These are phyloP conservation scores for Schizosaccharomyces cryophilus DNA, from an alignment of 805 yeast species.

Conservation along the genomic window DNA sequence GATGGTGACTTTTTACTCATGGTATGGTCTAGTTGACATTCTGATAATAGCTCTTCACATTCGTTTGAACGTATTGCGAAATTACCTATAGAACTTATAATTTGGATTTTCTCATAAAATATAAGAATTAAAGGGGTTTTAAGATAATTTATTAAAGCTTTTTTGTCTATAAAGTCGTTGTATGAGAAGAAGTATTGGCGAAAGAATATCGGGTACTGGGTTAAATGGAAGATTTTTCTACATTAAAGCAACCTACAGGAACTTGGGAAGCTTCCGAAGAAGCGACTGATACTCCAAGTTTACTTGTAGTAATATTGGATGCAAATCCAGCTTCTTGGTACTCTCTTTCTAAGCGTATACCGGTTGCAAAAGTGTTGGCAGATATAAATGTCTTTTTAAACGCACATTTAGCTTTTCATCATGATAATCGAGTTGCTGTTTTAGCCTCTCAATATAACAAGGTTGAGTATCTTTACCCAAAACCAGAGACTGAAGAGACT, in stretches of 20 bases:
- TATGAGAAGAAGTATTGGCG: too few relatives aligned
- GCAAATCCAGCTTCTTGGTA: slow-evolving; percentile 52
- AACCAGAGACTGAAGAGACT: neutral
- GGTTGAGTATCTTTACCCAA: slow-evolving; percentile 47
- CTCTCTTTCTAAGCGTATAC: slow-evolving; percentile 12
- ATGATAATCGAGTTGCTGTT: slow-evolving; percentile 61
- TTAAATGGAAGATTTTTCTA: neutral
- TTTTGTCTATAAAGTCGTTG: too few relatives aligned
- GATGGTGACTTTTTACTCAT: neutral
- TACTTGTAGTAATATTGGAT: slow-evolving; percentile 56
- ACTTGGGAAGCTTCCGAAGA: neutral
- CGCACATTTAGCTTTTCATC: slow-evolving; percentile 67
- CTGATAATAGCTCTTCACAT: too few relatives aligned
- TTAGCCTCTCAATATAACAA: slow-evolving; percentile 52
- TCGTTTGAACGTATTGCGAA: too few relatives aligned
- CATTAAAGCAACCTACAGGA: neutral
- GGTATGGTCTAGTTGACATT: too few relatives aligned
- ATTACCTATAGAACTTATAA: too few relatives aligned
- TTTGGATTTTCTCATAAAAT: too few relatives aligned
- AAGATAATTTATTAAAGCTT: too few relatives aligned
- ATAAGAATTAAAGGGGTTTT: too few relatives aligned
- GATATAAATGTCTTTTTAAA: slow-evolving; percentile 54
- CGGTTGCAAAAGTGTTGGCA: slow-evolving; percentile 35
- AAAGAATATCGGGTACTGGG: too few relatives aligned
- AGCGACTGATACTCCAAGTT: slow-evolving; percentile 46